Conservation (phyloP, 306 rosid genomes). For the Rosa lucieae region DNA sequence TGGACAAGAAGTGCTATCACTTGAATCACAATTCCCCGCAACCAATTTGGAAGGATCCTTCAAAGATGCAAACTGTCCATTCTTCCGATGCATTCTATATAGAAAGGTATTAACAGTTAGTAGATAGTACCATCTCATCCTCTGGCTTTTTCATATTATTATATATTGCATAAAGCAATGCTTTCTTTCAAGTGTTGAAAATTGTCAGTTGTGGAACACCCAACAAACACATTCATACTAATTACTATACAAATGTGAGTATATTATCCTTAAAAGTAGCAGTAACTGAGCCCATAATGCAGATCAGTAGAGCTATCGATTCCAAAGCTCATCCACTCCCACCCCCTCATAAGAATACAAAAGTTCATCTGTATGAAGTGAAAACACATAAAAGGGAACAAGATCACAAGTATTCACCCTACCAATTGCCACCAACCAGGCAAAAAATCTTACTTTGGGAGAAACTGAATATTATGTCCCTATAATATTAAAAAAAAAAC, state of each 20-base stretch:
- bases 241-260: not conserved
- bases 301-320: not conserved
- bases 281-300: not conserved
- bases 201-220: not conserved
- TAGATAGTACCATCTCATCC: conserved; percentile 14
- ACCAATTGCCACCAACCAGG: not conserved
- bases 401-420: not conserved
- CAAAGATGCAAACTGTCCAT: conserved; percentile 71
- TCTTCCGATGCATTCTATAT: conserved; percentile 77
- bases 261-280: not conserved
- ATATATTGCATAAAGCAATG: not conserved
- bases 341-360: not conserved
- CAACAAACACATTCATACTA: not conserved
- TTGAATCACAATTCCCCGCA: conserved; percentile 56
- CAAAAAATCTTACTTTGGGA: not conserved
- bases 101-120: not conserved
- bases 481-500: too few species aligned
- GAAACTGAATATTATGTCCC: not conserved
- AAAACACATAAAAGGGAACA: not conserved
- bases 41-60: conserved; percentile 49
- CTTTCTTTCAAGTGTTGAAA: not conserved
- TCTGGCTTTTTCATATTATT: not conserved
- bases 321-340: not conserved
- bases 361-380: not conserved
- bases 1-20: conserved; percentile 47